phyloP scores from a whole-genome alignment of 2,329 filamentous ascomycete genomes.

The Xylariaceae sp. region DNA sequence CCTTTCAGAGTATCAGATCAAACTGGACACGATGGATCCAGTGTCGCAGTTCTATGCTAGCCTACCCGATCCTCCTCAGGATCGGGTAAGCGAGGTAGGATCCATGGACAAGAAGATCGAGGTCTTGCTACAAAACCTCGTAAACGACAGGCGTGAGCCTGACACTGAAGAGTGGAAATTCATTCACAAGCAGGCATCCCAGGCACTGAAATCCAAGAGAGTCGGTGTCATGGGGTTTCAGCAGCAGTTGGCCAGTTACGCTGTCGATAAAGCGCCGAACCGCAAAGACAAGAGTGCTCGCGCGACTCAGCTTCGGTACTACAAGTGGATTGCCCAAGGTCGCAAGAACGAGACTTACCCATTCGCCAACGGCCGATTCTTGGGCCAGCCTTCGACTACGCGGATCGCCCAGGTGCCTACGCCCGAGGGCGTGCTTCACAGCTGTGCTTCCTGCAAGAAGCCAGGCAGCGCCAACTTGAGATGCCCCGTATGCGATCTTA shows the following conservation, averaged over 20 bases:
- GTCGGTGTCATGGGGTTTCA: constrained; percentile 2
- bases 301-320: constrained; percentile 11
- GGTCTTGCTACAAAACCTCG: background rate
- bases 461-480: too few species aligned
- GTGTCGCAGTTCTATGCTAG: constrained; percentile 9
- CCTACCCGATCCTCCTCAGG: background rate
- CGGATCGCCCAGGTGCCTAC: too few species aligned
- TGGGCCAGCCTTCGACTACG: too few species aligned
- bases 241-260: constrained; percentile 9
- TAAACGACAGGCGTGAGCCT: too few species aligned
- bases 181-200: constrained; percentile 1
- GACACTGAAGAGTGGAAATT: too few species aligned
- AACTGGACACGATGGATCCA: too few species aligned
- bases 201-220: background rate
- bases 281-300: constrained; percentile 14
- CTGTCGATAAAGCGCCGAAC: background rate
- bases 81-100: background rate
- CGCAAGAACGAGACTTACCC: constrained; percentile 13
- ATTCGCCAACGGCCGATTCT: too few species aligned
- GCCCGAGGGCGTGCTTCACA: too few species aligned
- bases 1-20: too few species aligned
- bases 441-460: too few species aligned
- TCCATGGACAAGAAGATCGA: background rate
- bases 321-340: constrained; percentile 13
- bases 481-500: too few species aligned